phyloP scores from a whole-genome alignment of 139 green algal genomes.

The Mesotaenium endlicherianum region DNA sequence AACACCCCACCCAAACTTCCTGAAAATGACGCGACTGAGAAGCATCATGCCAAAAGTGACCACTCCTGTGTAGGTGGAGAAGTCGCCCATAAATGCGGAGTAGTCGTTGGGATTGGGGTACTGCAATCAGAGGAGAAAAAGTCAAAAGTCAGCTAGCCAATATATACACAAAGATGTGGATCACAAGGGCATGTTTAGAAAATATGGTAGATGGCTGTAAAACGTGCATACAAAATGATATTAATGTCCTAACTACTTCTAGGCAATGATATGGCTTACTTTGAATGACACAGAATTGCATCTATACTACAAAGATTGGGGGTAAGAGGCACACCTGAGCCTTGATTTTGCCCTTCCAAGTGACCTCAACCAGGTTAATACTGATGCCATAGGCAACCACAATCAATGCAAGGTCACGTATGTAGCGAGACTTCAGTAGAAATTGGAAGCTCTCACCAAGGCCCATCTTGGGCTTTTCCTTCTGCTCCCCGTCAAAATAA shows the following conservation, averaged over 20 bases:
- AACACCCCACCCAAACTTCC: slow-evolving; percentile 91
- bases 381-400: slow-evolving; percentile 96
- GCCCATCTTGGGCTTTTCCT: slow-evolving; percentile 56
- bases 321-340: slow-evolving; percentile 77
- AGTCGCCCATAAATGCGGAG: slow-evolving; percentile 58
- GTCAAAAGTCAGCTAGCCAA: too few species aligned
- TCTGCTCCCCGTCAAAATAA: slow-evolving; percentile 35
- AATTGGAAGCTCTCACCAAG: slow-evolving; percentile 92
- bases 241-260: too few species aligned
- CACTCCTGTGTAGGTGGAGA: slow-evolving; percentile 69
- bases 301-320: too few species aligned
- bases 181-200: too few species aligned
- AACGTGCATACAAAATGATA: too few species aligned
- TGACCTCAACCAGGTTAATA: slow-evolving; percentile 99
- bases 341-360: slow-evolving; percentile 99
- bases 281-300: too few species aligned
- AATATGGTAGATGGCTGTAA: too few species aligned
- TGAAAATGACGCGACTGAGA: slow-evolving; percentile 90
- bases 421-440: slow-evolving; percentile 90
- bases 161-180: too few species aligned
- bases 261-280: too few species aligned
- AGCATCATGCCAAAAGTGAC: slow-evolving; percentile 99
- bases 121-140: slow-evolving; percentile 49
- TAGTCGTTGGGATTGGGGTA: slow-evolving; percentile 57
- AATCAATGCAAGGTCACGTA: slow-evolving; percentile 91